Percentiles rank a stretch among this genome's conserved stretches.
These are phyloP conservation scores for Thymus quinquecostatus DNA, from an alignment of 257 asterid species.

Conservation along the genomic window DNA sequence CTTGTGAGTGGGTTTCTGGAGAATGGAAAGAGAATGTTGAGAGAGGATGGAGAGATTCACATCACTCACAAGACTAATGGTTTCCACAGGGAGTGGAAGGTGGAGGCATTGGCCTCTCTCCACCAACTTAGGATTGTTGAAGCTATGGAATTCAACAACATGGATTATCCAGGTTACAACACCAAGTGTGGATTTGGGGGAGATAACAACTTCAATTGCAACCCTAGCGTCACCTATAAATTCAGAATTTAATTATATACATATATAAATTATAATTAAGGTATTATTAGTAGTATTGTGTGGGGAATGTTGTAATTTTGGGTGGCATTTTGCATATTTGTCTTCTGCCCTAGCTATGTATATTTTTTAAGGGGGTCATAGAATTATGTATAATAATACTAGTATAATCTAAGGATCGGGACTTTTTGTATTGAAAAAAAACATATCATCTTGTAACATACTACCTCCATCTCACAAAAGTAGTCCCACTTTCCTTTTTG, in stretches of 20 bases:
- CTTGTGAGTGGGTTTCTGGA: slow-evolving; percentile 10
- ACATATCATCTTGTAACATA: too few relatives aligned
- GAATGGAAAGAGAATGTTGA: slow-evolving; percentile 19
- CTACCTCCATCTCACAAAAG: too few relatives aligned
- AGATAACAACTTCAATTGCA: slow-evolving; percentile 38
- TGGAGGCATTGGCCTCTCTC: not conserved
- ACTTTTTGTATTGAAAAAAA: too few relatives aligned
- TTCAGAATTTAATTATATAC: slow-evolving; percentile 17
- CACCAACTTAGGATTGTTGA: not conserved
- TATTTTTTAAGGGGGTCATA: too few relatives aligned
- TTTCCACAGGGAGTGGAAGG: slow-evolving; percentile 35
- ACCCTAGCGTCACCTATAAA: slow-evolving; percentile 39
- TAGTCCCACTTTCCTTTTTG: too few relatives aligned
- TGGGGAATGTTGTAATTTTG: too few relatives aligned
- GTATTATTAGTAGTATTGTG: too few relatives aligned
- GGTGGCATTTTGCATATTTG: too few relatives aligned
- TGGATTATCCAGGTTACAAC: slow-evolving; percentile 39
- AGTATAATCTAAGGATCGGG: too few relatives aligned
- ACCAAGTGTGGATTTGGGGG: slow-evolving; percentile 47
- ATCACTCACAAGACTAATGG: slow-evolving; percentile 43
- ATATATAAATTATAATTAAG: too few relatives aligned
- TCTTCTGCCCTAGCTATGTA: too few relatives aligned
- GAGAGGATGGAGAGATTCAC: slow-evolving; percentile 36
- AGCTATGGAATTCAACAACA: not conserved
- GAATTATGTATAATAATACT: too few relatives aligned